Evolutionary conservation across 352 stramenopile genomes (phyloP).

Genomic region (Phytophthora uliginosa): DNA sequence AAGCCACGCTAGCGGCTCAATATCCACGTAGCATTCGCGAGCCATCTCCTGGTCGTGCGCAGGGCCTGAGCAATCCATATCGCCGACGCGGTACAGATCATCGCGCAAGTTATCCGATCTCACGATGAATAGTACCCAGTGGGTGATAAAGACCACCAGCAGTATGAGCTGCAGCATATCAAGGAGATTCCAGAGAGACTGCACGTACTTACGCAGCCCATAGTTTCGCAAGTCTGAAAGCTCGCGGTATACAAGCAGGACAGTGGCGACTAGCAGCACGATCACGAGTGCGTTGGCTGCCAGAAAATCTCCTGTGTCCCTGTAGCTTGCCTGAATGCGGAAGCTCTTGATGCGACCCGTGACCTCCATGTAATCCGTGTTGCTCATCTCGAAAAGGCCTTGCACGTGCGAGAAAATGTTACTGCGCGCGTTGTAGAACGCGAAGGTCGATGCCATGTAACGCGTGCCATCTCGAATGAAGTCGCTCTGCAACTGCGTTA

Average conservation of each 20-base stretch:
- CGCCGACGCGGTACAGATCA: constrained; percentile 59
- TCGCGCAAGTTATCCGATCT: constrained; percentile 60
- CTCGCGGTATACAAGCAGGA: constrained; percentile 66
- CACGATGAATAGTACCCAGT: constrained; percentile 69
- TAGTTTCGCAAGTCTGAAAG: constrained; percentile 58
- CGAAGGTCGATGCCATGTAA: constrained; percentile 70
- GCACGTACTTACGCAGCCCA: constrained; percentile 68
- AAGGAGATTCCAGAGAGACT: constrained; percentile 85
- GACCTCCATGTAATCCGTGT: constrained; percentile 84
- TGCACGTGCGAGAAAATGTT: constrained; percentile 84
- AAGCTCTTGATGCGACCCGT: constrained; percentile 79
- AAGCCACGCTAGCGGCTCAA: constrained; percentile 61
- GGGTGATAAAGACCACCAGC: constrained; percentile 68
- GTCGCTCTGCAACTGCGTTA: constrained; percentile 59
- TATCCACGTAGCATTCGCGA: constrained; percentile 64
- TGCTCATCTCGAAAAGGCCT: constrained; percentile 79
- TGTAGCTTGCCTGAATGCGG: constrained; percentile 69
- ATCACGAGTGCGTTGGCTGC: constrained; percentile 70
- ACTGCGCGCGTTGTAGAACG: constrained; percentile 82
- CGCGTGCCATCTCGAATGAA: constrained; percentile 74
- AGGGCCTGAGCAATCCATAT: constrained; percentile 58
- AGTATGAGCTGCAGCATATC: constrained; percentile 81
- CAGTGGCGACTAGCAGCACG: constrained; percentile 59
- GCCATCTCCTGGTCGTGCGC: constrained; percentile 56
- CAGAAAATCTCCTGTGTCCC: constrained; percentile 51